Base-by-base conservation (phyloP, 257 asterid genomes). In the Buddleja alternifolia region DNA sequence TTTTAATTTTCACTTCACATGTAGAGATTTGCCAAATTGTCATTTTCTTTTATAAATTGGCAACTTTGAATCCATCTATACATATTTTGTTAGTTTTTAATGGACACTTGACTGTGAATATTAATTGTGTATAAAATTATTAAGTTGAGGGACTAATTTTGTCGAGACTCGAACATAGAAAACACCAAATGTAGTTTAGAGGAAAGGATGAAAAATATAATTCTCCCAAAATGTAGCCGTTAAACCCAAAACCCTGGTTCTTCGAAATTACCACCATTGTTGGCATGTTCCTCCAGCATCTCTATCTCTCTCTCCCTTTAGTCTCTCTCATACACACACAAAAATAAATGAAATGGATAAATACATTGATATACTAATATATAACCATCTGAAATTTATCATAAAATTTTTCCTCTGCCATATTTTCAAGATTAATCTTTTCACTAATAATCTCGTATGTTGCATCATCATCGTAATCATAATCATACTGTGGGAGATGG, bases 381-480 rank as follows among this genome's bases (percentile, higher is more conserved):
- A 10, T 11, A 25, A 25, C 12, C 34, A 15, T 41, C 17, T 8
- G 12, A 20, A 0, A 21, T 20, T 7, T 25, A 10, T 29, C 57
- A 7, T 63, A n/a, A 25, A 12, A 47, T n/a, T 14, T 63, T 64
- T 15, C 7, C 25, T 8, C 40, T 32, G 19, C 21, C 25, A 24
- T n/a, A 60, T 34, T 12, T 67, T 40, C 48, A 11, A 24, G 8
- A 24, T 14, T 55, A 14, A 39, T 19, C 66, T 6, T 69, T 46
- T 45, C 59, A 19, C 21, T 17, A 21, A 15, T 10, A 58, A 80
- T 75, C 80, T 66, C 80, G 60, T 53, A 19, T 52, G 25, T 41
- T 66, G 44, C 75, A 74, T 32, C 74, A 72, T 23, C 51, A 51
- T n/a, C n/a, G n/a, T n/a, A n/a, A n/a, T n/a, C n/a, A n/a, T n/a